These are phyloP conservation scores for Vanrija sp. DNA, from an alignment of 1,284 basidiomycete species.

Conservation along the genomic window DNA sequence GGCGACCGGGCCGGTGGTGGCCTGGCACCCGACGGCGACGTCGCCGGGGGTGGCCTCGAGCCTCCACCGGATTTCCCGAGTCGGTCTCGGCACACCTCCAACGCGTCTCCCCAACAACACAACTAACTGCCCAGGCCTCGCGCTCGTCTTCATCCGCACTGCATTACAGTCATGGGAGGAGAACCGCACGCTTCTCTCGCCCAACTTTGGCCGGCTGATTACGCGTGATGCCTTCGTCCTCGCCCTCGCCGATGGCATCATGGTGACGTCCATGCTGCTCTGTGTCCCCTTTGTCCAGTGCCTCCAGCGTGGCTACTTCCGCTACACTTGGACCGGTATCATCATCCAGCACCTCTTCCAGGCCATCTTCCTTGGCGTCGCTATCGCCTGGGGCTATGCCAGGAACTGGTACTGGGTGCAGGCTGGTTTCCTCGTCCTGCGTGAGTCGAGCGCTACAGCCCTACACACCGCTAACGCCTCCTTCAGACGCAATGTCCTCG, in stretches of 20 bases:
- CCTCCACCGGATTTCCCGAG: neutral
- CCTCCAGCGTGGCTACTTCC: slow-evolving; percentile 70
- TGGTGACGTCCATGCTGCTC: slow-evolving; percentile 71
- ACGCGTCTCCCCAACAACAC: no score
- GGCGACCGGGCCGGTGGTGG: neutral
- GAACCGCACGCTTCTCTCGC: slow-evolving; percentile 71
- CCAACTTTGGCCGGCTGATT: slow-evolving; percentile 82
- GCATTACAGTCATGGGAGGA: slow-evolving; percentile 70
- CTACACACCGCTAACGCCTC: neutral
- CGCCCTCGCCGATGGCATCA: slow-evolving; percentile 74
- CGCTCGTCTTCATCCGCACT: slow-evolving; percentile 71
- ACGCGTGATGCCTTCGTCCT: slow-evolving; percentile 79
- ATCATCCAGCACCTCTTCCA: slow-evolving; percentile 76
- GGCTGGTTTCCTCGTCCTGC: slow-evolving; percentile 91
- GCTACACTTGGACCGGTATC: slow-evolving; percentile 69
- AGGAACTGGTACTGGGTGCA: slow-evolving; percentile 98
- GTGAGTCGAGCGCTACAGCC: slow-evolving; percentile 25
- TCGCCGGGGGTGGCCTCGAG: neutral
- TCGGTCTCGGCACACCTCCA: neutral
- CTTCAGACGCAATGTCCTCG: slow-evolving; percentile 41
- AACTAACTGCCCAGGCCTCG: slow-evolving; percentile 60
- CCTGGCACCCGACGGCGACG: neutral
- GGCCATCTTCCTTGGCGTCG: slow-evolving; percentile 62
- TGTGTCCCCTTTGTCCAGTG: slow-evolving; percentile 77
- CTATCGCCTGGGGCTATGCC: slow-evolving; percentile 55